These are phyloP conservation scores for Fonsecaea monophora DNA, from an alignment of 2,329 filamentous ascomycete genomes.

Conservation along the genomic window DNA sequence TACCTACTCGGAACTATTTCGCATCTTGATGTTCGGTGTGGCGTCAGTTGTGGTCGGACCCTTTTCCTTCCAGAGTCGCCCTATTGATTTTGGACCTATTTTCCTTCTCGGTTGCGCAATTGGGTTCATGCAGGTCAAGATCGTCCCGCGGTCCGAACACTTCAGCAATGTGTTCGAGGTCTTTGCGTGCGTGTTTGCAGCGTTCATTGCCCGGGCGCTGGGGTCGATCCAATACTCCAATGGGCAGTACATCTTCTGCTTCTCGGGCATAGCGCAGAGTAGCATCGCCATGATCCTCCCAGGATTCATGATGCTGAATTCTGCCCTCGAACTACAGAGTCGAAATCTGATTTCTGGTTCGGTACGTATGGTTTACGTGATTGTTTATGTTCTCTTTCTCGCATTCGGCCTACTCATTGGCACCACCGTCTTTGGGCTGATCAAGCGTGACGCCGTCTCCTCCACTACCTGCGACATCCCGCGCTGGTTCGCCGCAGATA, in stretches of 20 bases:
- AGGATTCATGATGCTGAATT: slow-evolving; percentile 68
- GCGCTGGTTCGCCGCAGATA: slow-evolving; percentile 49
- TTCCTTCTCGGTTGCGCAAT: slow-evolving; percentile 79
- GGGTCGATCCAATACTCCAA: slow-evolving; percentile 66
- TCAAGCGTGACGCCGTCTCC: slow-evolving; percentile 27
- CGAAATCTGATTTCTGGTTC: slow-evolving; percentile 73
- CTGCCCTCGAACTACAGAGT: slow-evolving; percentile 71
- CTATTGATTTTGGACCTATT: slow-evolving; percentile 79
- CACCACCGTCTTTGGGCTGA: slow-evolving; percentile 65
- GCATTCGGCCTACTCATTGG: slow-evolving; percentile 76
- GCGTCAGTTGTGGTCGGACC: slow-evolving; percentile 78
- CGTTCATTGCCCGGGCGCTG: slow-evolving; percentile 72
- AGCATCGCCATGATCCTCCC: slow-evolving; percentile 75
- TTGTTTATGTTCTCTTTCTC: slow-evolving; percentile 75
- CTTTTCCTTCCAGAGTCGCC: slow-evolving; percentile 77
- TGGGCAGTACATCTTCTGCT: slow-evolving; percentile 65
- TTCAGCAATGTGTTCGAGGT: slow-evolving; percentile 70
- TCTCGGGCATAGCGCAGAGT: slow-evolving; percentile 73
- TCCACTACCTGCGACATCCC: slow-evolving; percentile 32
- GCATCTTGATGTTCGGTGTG: slow-evolving; percentile 74
- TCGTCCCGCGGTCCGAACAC: slow-evolving; percentile 75
- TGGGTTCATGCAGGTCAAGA: slow-evolving; percentile 14
- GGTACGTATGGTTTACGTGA: slow-evolving; percentile 75
- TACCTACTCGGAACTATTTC: slow-evolving; percentile 61
- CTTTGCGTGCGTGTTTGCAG: slow-evolving; percentile 67